Conservation (phyloP, 176 grass and related monocot species). For the Lolium perenne region DNA sequence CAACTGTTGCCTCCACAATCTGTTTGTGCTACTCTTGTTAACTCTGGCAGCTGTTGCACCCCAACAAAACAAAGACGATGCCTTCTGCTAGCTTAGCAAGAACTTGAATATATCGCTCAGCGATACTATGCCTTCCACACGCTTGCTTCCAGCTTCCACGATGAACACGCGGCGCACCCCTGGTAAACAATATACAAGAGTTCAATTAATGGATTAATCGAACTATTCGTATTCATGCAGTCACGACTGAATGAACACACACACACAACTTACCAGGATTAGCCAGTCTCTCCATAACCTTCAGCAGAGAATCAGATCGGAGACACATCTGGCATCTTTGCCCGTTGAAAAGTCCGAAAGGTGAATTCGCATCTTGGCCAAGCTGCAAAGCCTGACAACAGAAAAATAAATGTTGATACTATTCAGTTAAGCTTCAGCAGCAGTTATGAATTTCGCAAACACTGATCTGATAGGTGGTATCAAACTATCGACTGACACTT, state of each 20-base stretch:
- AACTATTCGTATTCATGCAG: background rate
- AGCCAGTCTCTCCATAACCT: conserved; percentile 96
- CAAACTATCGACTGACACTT: background rate
- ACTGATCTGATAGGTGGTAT: background rate
- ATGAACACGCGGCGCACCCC: conserved; percentile 95
- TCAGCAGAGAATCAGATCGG: conserved; percentile 80
- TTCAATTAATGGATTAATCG: background rate
- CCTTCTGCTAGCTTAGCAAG: conserved; percentile 63
- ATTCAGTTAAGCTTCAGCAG: background rate
- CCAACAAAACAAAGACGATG: conserved; percentile 40
- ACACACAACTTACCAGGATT: conserved; percentile 69
- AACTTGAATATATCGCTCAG: conserved; percentile 90
- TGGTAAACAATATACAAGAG: conserved; percentile 9
- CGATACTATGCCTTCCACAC: conserved; percentile 97
- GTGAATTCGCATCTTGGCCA: conserved; percentile 80
- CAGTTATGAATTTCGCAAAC: background rate
- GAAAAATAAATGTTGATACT: conserved; percentile 11
- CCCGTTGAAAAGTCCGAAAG: conserved; percentile 77
- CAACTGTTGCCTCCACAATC: conserved; percentile 47
- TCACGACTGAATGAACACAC: background rate
- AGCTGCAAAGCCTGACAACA: conserved; percentile 82
- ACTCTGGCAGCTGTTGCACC: conserved; percentile 40
- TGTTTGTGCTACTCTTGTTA: conserved; percentile 50
- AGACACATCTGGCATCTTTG: conserved; percentile 99
- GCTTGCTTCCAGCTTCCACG: conserved; percentile 95